Evolutionary conservation across 179 eudicot genomes (phyloP).

Genomic region (Silene noctiflora): DNA sequence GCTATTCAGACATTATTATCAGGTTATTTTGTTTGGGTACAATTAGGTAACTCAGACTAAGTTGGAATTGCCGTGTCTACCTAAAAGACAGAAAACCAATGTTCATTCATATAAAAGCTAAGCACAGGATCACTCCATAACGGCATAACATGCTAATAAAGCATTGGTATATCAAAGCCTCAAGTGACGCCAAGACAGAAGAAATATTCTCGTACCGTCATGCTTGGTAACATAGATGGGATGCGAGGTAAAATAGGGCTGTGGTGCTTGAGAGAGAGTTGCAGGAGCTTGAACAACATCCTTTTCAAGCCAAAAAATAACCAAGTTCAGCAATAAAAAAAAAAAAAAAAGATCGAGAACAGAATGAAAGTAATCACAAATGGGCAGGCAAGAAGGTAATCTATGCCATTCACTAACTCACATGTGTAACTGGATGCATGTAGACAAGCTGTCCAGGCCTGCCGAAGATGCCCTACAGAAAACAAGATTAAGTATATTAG

Average conservation of each 20-base stretch:
- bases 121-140: neutral
- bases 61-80: neutral
- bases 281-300: constrained; percentile 56
- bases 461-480: constrained; percentile 65
- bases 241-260: constrained; percentile 47
- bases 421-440: constrained; percentile 72
- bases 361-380: neutral
- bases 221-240: constrained; percentile 50
- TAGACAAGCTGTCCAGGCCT: constrained; percentile 61
- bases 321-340: constrained; percentile 17
- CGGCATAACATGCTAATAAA: neutral
- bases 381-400: neutral
- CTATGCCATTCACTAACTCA: constrained; percentile 31
- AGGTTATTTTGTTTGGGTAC: neutral
- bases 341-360: neutral
- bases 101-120: too few relatives aligned
- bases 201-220: constrained; percentile 38
- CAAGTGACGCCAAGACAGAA: neutral
- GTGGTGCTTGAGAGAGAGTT: constrained; percentile 53
- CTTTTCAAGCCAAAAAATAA: constrained; percentile 38
- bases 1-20: too few relatives aligned
- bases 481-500: constrained; percentile 9
- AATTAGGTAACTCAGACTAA: neutral
- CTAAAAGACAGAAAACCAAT: neutral
- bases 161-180: neutral